These are phyloP conservation scores for Talaromyces islandicus DNA, from an alignment of 2,329 filamentous ascomycete species.

Conservation along the genomic window DNA sequence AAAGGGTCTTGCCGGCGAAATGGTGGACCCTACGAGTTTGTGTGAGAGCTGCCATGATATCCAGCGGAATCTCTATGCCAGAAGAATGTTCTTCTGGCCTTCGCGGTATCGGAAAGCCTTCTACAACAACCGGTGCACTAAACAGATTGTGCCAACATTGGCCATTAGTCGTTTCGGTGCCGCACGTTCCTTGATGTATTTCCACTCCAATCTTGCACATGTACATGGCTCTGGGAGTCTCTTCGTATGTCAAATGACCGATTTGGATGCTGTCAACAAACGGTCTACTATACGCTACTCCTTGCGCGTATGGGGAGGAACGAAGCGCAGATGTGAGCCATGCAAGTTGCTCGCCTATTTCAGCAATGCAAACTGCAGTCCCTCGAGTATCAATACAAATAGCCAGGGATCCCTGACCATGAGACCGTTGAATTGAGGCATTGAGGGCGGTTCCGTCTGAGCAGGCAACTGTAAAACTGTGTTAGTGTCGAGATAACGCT, in stretches of 20 bases:
- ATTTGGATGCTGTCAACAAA: neutral
- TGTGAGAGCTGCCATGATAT: conserved; percentile 5
- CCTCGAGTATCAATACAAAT: conserved; percentile 1
- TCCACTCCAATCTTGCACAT: conserved; percentile 1
- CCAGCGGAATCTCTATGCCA: conserved; percentile 25
- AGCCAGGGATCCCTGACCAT: neutral
- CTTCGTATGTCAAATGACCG: neutral
- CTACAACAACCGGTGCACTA: conserved; percentile 21
- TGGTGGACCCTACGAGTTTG: conserved; percentile 12
- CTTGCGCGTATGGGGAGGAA: conserved; percentile 14
- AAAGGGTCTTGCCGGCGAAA: conserved; percentile 21
- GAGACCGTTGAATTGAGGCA: neutral
- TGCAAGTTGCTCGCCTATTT: conserved; percentile 30
- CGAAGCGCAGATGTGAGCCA: conserved; percentile 30
- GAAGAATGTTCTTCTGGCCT: conserved; percentile 10
- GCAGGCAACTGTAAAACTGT: neutral
- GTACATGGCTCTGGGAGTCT: neutral
- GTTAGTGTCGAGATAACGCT: neutral
- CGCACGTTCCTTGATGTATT: neutral
- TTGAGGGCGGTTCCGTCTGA: neutral
- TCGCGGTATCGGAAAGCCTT: conserved; percentile 22
- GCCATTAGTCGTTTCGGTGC: conserved; percentile 11
- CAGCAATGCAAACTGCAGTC: conserved; percentile 17
- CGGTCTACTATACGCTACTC: conserved; percentile 14
- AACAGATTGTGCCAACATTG: conserved; percentile 28